Evolutionary conservation across 2,329 filamentous ascomycete species (phyloP).

Genomic region (Fusarium euwallaceae): DNA sequence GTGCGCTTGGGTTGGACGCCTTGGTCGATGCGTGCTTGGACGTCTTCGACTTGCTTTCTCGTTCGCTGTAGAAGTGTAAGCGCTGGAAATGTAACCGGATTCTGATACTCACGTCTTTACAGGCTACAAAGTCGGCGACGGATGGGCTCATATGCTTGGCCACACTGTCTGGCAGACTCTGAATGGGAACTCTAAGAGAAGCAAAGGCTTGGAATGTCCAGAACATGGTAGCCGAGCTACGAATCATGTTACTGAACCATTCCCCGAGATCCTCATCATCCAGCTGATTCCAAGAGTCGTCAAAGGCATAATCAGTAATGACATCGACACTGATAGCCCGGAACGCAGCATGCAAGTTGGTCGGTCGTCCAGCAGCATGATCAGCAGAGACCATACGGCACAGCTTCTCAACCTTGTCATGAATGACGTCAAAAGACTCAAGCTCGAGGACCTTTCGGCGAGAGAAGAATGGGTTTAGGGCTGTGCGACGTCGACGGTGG

Average conservation of each 20-base stretch:
- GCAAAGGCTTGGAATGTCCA: slow-evolving; percentile 23
- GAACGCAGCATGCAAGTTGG: slow-evolving; percentile 24
- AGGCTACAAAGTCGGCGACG: slow-evolving; percentile 14
- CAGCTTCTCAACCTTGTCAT: slow-evolving; percentile 48
- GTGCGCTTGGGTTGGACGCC: slow-evolving; percentile 5
- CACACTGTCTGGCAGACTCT: slow-evolving; percentile 9
- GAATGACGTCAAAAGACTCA: slow-evolving; percentile 50
- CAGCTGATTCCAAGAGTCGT: slow-evolving; percentile 30
- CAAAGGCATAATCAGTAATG: slow-evolving; percentile 36
- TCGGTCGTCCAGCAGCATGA: not conserved
- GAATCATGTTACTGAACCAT: slow-evolving; percentile 28
- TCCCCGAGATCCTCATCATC: slow-evolving; percentile 20
- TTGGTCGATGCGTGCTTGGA: slow-evolving; percentile 15
- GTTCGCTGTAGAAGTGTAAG: slow-evolving; percentile 2
- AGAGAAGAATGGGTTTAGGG: slow-evolving; percentile 60
- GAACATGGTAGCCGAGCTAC: slow-evolving; percentile 13
- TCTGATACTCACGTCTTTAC: not conserved
- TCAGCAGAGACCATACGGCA: slow-evolving; percentile 22
- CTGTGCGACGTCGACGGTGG: slow-evolving; percentile 56
- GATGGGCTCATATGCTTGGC: slow-evolving; percentile 11
- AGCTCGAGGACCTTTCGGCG: slow-evolving; percentile 52
- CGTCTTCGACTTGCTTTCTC: slow-evolving; percentile 7
- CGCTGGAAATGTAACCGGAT: fast-evolving
- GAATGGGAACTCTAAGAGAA: not conserved
- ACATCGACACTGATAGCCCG: slow-evolving; percentile 31